These are phyloP conservation scores for Betula pendula DNA, from an alignment of 306 rosid species.

Conservation along the genomic window DNA sequence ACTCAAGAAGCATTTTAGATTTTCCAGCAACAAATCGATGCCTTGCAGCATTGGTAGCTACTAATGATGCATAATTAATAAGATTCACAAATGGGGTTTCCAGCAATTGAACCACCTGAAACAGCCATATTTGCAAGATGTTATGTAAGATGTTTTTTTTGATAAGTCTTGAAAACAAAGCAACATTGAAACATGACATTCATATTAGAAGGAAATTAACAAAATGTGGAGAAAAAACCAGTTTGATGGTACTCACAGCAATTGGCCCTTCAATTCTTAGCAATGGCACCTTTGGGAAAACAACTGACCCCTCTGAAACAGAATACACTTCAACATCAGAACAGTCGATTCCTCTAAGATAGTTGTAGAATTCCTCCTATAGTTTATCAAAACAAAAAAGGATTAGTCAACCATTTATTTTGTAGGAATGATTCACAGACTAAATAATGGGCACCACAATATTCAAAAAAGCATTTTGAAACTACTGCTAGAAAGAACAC, in stretches of 20 bases:
- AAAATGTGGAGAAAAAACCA: neutral
- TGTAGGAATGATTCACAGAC: conserved; percentile 2
- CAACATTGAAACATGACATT: neutral
- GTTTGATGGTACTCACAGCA: conserved; percentile 67
- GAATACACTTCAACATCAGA: conserved; percentile 90
- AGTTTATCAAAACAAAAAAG: conserved; percentile 28
- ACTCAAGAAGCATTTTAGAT: conserved; percentile 80
- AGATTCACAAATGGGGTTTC: conserved; percentile 89
- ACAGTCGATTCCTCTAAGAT: conserved; percentile 87
- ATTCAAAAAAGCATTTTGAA: neutral
- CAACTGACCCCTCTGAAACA: conserved; percentile 82
- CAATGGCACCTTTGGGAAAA: conserved; percentile 92
- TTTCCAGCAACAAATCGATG: conserved; percentile 94
- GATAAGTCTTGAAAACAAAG: conserved; percentile 10
- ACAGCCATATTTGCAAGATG: neutral
- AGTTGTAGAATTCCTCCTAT: conserved; percentile 86
- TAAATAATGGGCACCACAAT: conserved; percentile 18
- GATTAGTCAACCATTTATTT: conserved; percentile 22
- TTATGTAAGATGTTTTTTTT: conserved; percentile 10
- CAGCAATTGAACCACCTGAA: conserved; percentile 90
- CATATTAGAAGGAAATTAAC: neutral
- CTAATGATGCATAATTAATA: conserved; percentile 76
- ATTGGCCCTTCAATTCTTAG: conserved; percentile 93
- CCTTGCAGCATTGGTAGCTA: conserved; percentile 91
- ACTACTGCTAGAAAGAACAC: conserved; percentile 21